Evolutionary conservation across 2,329 filamentous ascomycete species (phyloP), one percentile per base, ranked within the genome.

Genomic region (Dactylellina leptospora): DNA sequence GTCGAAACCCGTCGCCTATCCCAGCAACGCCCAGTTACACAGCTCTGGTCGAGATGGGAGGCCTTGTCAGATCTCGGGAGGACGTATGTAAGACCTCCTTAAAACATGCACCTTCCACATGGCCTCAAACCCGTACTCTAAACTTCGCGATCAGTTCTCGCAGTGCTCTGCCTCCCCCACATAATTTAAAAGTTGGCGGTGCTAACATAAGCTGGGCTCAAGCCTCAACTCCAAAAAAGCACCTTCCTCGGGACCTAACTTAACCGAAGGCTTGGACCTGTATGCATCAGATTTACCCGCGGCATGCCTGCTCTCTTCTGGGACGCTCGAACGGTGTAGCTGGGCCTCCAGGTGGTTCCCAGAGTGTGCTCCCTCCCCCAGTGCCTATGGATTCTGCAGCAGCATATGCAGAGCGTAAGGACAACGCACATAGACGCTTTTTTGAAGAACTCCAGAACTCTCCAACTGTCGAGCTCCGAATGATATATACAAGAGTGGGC

Each of bases 61-160:
- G 58, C 55, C 66, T 56, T 62, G 66, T 71, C 58, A 71, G 66
- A 71, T 71, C 66, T 71, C 58, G 59, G 59, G 61, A 70, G 48
- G 48, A 61, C 40, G 64, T 62, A 71, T 62, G 66, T 71, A 71
- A 71, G 66, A 71, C 66, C 66, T 71, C 66, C 66, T 71, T 71
- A 71, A 71, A 71, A 71, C 66, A 70, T 71, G 66, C 66, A 71
- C 66, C 66, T 53, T 59, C 66, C 66, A 71, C 66, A 71, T 71
- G 66, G 66, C 66, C 42, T 48, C 64, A 62, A 70, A 55, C 53
- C 48, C 56, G 38, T 50, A 56, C 36, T 33, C 64, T 62, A 69
- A 59, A n/a, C n/a, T n/a, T n/a, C 48, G 27, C 36, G 1, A 40
- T 40, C 18, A 11, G 18, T n/a, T 40, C 13, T 40, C 36, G 36